Base-by-base conservation (phyloP, 371 early-diverging fungal species). In the Rhizomucor pusillus region DNA sequence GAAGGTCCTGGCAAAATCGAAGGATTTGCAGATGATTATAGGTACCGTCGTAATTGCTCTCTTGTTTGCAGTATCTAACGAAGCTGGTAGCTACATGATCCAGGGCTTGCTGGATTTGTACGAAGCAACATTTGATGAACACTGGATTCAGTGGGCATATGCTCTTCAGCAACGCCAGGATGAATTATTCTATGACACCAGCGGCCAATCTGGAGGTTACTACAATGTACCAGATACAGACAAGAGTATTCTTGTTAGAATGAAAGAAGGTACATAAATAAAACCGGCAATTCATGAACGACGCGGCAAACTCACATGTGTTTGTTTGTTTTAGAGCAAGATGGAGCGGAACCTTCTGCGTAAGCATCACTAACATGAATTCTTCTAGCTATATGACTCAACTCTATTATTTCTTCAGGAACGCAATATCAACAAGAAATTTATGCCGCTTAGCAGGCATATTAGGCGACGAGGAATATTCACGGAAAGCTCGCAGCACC, bases 21-120 rank as follows among this genome's bases (percentile, higher is more conserved):
- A 29, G 88, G 84, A 0, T 83, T 80, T 52, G 57, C 79, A 41
- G 85, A 85, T 50, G 88, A 88, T 47, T 88, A 88, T 56, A 80
- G 80, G 59, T 79, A 69, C 36, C 40, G 41, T 10, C 34, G 10
- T 12, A 40, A 36, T 3, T 11, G 19, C 36, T 20, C 36, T 7
- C 7, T 23, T 4, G 11, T n/a, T 43, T 40, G 18, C 43, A 13
- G 37, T 7, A 13, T 36, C 12, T 18, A 19, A 20, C 11, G 16
- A 12, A 25, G 14, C 10, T 6, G 14, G 14, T 16, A 70, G 76
- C 37, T 66, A 66, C 45, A 54, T 73, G 14, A 78, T 74, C 29
- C 76, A 75, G 59, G 79, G 75, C 12, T 52, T 83, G 20, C 41
- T 85, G n/a, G 84, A 84, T 46, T 67, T 88, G 11, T 86, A 85